Base-by-base conservation (phyloP, 345 rosid genomes). In the Aethionema arabicum region DNA sequence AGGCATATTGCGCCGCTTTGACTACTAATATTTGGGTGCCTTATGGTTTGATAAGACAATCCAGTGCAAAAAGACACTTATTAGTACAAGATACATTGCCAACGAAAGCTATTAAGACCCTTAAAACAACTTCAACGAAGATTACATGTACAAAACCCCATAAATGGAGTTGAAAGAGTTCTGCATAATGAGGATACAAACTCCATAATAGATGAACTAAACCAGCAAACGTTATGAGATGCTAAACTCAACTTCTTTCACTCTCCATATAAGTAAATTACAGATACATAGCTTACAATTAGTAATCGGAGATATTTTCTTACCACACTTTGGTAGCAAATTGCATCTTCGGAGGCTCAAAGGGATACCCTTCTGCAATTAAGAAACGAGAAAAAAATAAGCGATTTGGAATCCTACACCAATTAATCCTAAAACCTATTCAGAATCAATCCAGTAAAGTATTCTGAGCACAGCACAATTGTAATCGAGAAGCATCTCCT, bases 11-110 rank as follows among this genome's bases (percentile, higher is more conserved):
- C 99, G 14, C 97, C 99, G 59, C 96, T 95, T 72, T 95, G 99
- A 63, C 99, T 90, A 86, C 99, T 95, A 11, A 90, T 88, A 69
- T 95, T 95, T 7, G 99, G 99, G 62, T 95, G 99, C 99, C 99
- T 95, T 65, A 42, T 9, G 43, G 16, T 53, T 52, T 43, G 44
- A 58, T 13, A 59, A 57, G 33, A 63, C 35, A 0, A 56, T 42
- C 42, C 47, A 43, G 64, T 36, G 1, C 38, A 65, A 32, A 44
- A 3, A 44, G 0, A 52, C 21, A 3, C 32, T 36, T 43, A 2
- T 65, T 30, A 63, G 59, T 65, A 3, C 41, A 57, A 32, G 35
- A 11, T 10, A 15, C 39, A 57, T 5, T 38, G 4, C 36, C 31
- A 40, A 40, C 3, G 4, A n/a, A 40, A 1, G 6, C 6, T 13